Base-by-base conservation (phyloP, 768 basidiomycete genomes). In the Leccinum longicurvipes region DNA sequence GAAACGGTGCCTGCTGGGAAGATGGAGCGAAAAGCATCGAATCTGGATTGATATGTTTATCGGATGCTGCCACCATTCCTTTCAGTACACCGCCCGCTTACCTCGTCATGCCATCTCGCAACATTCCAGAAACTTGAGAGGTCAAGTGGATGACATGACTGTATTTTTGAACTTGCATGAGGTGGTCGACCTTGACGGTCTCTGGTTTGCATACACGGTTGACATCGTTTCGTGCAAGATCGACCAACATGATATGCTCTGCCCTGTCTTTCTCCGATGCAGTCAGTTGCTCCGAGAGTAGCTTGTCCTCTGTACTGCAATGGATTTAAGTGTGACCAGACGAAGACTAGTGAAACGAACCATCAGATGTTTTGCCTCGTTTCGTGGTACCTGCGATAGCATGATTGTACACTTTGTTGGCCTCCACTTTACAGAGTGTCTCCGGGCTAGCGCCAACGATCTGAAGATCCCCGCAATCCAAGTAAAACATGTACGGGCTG, bases 1-100 rank as follows among this genome's bases (percentile, higher is more conserved):
- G 96, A 98, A 24, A 99, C 97, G 3, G 97, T 99, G 0, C 97
- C 97, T 17, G 96, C 95, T 2, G 97, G 97, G 78, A 99, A 98
- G 60, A 99, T 98, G 23, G 96, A 98, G 10, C 96, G 85, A 82
- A 99, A 98, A 0, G 97, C 97, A 69, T 98, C 96, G 67, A 98
- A 99, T 61, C 95, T 95, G 61, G 3, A 6, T 27, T 24, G 39
- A 39, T 42, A 58, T 49, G 21, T 49, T 50, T 48, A 21, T 45
- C 50, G 53, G 49, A 19, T 53, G 58, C 17, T 2, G 55, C 53
- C 23, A 57, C 19, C 54, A 52, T 12, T 25, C 53, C 44, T 24
- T 15, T 31, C 12, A 34, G 27, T 19, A 55, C 23, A 15, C 4
- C 32, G 59, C 73, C 34, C 46, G 21, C 50, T 54, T 47, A 93